phyloP scores from a whole-genome alignment of 2,329 filamentous ascomycete genomes.

The Sphaerostilbella broomeana region DNA sequence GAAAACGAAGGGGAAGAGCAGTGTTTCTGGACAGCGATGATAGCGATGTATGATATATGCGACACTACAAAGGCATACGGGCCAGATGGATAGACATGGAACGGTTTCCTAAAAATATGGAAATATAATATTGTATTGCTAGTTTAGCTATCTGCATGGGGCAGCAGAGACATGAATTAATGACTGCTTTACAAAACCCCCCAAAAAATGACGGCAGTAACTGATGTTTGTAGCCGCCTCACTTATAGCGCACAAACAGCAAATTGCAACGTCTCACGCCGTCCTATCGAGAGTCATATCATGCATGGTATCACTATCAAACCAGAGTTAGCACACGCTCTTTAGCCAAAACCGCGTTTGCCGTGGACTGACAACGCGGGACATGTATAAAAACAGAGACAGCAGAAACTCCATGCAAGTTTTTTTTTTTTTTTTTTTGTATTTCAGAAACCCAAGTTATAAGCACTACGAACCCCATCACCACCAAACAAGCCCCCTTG shows the following conservation, averaged over 20 bases:
- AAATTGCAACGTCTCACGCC: background rate
- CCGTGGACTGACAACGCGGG: background rate
- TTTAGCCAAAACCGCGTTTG: background rate
- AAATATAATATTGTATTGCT: background rate
- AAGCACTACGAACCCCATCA: conserved; percentile 38
- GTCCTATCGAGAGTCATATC: background rate
- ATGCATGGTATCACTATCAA: background rate
- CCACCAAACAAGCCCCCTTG: conserved; percentile 23
- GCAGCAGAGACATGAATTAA: conserved; percentile 2
- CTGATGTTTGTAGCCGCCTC: too few relatives aligned
- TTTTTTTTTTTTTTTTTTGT: too few relatives aligned
- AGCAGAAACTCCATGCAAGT: conserved; percentile 16
- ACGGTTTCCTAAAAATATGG: background rate
- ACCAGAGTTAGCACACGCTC: conserved; percentile 9
- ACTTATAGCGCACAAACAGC: too few relatives aligned
- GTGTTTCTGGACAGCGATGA: conserved; percentile 16
- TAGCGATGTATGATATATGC: conserved; percentile 6
- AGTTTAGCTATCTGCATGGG: conserved; percentile 16
- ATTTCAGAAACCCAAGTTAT: conserved; percentile 42
- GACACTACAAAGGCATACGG: background rate
- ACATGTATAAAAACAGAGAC: background rate
- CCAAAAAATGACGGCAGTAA: too few relatives aligned
- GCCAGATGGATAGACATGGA: background rate
- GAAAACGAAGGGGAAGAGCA: conserved; percentile 22
- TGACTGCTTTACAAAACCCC: background rate